Evolutionary conservation across 352 stramenopile genomes (phyloP).

Genomic region (Halophytophthora polymorphica): DNA sequence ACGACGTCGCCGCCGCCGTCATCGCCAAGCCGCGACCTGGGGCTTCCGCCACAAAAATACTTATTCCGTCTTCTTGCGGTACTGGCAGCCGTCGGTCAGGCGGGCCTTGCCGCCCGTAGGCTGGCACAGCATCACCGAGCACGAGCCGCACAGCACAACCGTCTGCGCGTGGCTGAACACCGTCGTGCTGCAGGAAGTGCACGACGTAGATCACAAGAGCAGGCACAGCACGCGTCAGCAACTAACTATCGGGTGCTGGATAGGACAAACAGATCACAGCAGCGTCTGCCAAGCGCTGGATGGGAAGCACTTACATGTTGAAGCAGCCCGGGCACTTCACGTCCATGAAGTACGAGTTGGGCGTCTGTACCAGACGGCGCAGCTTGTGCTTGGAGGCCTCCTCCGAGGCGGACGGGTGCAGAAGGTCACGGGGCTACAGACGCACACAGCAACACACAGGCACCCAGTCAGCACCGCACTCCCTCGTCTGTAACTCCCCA

Average conservation of each 20-base stretch:
- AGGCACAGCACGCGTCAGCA: not conserved
- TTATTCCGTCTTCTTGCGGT: constrained; percentile 99
- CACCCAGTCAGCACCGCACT: constrained; percentile 10
- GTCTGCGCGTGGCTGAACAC: constrained; percentile 99
- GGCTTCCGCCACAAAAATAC: constrained; percentile 26
- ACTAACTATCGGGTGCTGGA: too few species aligned
- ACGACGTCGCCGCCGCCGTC: too few species aligned
- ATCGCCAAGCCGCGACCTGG: constrained; percentile 5
- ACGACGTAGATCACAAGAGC: not conserved
- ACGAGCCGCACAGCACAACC: constrained; percentile 95
- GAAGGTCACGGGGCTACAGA: constrained; percentile 90
- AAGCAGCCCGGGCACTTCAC: constrained; percentile 99
- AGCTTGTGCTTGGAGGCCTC: constrained; percentile 99
- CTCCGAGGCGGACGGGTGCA: constrained; percentile 94
- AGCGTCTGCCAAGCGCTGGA: not conserved
- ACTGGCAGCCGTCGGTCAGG: constrained; percentile 99
- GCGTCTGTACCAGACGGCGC: constrained; percentile 98
- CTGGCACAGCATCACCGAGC: constrained; percentile 98
- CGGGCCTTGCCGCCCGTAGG: constrained; percentile 97
- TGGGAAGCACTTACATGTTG: constrained; percentile 89
- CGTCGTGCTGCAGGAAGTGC: constrained; percentile 80
- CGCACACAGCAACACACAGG: constrained; percentile 4
- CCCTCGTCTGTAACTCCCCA: not conserved
- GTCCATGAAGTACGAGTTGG: constrained; percentile 99
- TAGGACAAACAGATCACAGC: too few species aligned